Conservation (phyloP, 2,329 filamentous ascomycete genomes). For the Nemania sp. region DNA sequence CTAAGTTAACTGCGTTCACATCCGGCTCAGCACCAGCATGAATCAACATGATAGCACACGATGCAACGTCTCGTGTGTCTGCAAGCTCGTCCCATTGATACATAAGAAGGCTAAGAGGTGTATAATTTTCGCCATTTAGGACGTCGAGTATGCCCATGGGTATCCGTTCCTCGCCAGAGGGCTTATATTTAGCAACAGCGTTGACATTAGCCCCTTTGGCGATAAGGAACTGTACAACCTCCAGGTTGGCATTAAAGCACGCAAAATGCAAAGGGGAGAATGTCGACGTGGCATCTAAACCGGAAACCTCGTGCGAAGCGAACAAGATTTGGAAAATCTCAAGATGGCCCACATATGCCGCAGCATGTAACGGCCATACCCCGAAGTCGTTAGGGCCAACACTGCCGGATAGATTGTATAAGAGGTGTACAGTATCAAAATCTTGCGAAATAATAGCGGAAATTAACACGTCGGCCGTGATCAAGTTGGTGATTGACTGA, state of each 20-base stretch:
- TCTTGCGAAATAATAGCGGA: background rate
- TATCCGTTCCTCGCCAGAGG: background rate
- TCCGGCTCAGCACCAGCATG: background rate
- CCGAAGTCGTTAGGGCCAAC: background rate
- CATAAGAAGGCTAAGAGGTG: background rate
- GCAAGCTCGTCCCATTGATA: too few relatives aligned
- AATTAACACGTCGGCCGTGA: constrained; percentile 8
- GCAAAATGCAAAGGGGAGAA: background rate
- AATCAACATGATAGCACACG: background rate
- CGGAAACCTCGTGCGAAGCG: background rate
- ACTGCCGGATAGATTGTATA: background rate
- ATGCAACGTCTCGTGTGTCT: background rate
- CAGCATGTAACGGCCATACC: background rate
- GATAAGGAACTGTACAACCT: background rate
- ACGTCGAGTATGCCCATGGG: too few relatives aligned
- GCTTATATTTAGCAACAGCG: background rate
- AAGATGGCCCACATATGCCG: background rate
- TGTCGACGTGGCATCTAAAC: background rate
- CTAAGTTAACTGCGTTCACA: background rate
- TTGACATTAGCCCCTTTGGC: background rate
- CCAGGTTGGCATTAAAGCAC: background rate
- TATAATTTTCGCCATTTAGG: too few relatives aligned
- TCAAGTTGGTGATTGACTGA: background rate
- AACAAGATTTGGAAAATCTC: background rate
- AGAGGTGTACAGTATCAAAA: background rate